Evolutionary conservation across 2,329 filamentous ascomycete genomes (phyloP).

Genomic region (Xylariaceae sp.): DNA sequence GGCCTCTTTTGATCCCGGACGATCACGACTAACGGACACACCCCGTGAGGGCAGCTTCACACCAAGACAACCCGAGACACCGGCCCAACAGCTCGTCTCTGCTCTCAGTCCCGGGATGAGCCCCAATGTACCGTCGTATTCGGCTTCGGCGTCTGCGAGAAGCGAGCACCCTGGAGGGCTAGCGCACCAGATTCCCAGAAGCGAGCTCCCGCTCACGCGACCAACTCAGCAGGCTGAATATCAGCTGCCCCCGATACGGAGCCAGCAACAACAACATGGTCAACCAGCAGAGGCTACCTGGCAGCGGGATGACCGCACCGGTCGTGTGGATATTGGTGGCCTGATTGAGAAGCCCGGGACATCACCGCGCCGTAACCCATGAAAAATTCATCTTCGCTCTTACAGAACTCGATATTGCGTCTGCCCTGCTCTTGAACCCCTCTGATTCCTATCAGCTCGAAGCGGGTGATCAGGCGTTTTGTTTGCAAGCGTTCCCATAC

Average conservation of each 20-base stretch:
- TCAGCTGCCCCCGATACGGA: conserved; percentile 50
- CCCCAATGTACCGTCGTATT: conserved; percentile 54
- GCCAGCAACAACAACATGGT: conserved; percentile 40
- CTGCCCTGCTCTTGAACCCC: background rate
- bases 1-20: conserved; percentile 55
- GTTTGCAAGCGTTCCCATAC: conserved; percentile 23
- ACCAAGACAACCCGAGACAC: conserved; percentile 41
- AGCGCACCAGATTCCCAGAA: conserved; percentile 61
- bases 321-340: conserved; percentile 66
- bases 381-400: conserved; percentile 10
- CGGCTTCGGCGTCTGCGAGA: conserved; percentile 54
- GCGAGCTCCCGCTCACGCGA: conserved; percentile 51
- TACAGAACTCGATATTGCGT: conserved; percentile 6
- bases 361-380: conserved; percentile 35
- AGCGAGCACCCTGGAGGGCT: conserved; percentile 55
- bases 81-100: conserved; percentile 45
- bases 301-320: conserved; percentile 57
- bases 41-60: conserved; percentile 43
- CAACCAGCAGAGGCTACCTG: conserved; percentile 41
- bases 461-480: conserved; percentile 14
- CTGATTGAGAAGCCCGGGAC: conserved; percentile 65
- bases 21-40: conserved; percentile 47
- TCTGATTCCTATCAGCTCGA: background rate
- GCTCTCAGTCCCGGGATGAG: conserved; percentile 46
- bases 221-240: conserved; percentile 45